Percentiles rank a stretch among this genome's conserved stretches.
Evolutionary conservation across 1,284 basidiomycete species (phyloP).

Genomic region (Fomitopsis pinicola): DNA sequence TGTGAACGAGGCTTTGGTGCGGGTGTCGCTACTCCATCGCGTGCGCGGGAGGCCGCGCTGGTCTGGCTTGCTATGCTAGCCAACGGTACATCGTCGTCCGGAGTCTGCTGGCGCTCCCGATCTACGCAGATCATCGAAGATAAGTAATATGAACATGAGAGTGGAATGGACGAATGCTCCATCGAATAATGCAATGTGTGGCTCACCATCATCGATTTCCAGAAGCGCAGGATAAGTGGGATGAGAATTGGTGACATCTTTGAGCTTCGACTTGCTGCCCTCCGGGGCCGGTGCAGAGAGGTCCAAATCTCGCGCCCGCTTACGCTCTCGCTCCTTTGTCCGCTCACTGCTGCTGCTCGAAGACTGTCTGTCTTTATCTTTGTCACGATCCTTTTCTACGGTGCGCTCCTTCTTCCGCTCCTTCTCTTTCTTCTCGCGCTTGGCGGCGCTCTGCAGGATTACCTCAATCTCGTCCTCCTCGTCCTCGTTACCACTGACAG

Average conservation of each 20-base stretch:
- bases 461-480: slow-evolving; percentile 27
- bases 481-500: slow-evolving; percentile 23
- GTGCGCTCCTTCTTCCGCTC: slow-evolving; percentile 3
- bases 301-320: slow-evolving; percentile 30
- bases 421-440: slow-evolving; percentile 33
- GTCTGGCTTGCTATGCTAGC: slow-evolving; percentile 23
- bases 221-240: slow-evolving; percentile 29
- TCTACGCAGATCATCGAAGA: slow-evolving; percentile 27
- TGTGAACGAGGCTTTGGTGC: slow-evolving; percentile 21
- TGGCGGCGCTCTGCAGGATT: slow-evolving; percentile 21
- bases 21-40: slow-evolving; percentile 39
- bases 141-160: slow-evolving; percentile 4
- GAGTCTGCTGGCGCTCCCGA: slow-evolving; percentile 34
- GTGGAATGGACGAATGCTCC: slow-evolving; percentile 12
- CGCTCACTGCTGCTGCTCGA: slow-evolving; percentile 15
- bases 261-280: slow-evolving; percentile 46
- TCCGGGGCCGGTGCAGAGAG: slow-evolving; percentile 28
- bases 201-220: slow-evolving; percentile 32
- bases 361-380: slow-evolving; percentile 28
- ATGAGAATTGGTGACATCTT: slow-evolving; percentile 62
- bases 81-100: slow-evolving; percentile 34
- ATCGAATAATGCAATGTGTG: neutral
- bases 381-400: slow-evolving; percentile 19
- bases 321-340: slow-evolving; percentile 33
- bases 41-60: slow-evolving; percentile 29